These are phyloP conservation scores for Mrakia blollopis DNA, from an alignment of 768 basidiomycete species.

Conservation along the genomic window DNA sequence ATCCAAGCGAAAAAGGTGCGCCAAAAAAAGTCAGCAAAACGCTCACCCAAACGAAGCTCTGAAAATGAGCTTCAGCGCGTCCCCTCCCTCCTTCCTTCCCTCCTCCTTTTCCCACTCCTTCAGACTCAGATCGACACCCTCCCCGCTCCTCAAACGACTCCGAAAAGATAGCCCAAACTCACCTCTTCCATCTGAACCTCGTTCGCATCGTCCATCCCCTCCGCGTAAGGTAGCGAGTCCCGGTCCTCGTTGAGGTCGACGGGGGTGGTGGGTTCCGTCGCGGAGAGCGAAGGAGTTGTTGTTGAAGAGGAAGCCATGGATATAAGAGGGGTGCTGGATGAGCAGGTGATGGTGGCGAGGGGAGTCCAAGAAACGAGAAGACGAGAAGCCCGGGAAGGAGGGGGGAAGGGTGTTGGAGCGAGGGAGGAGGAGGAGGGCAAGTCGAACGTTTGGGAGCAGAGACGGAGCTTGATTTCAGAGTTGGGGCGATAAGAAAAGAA, in stretches of 20 bases:
- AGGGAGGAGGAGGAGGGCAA: not conserved
- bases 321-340: not conserved
- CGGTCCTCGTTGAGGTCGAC: not conserved
- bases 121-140: not conserved
- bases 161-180: not conserved
- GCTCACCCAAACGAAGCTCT: not conserved
- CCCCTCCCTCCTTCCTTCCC: not conserved
- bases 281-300: not conserved
- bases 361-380: not conserved
- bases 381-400: not conserved
- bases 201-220: not conserved
- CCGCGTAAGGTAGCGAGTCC: no score
- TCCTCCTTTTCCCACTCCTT: not conserved
- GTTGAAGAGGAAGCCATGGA: conserved; percentile 10
- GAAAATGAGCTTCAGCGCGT: not conserved
- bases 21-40: not conserved
- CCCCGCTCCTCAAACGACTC: not conserved
- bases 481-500: not conserved
- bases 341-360: no score
- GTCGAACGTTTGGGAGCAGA: no score
- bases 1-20: not conserved
- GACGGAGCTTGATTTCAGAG: no score
- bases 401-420: not conserved
- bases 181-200: conserved; percentile 1
- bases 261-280: not conserved